Evolutionary conservation across 768 basidiomycete genomes (phyloP), one percentile per base, ranked within the genome.

Genomic region (Kondoa subrosea): DNA sequence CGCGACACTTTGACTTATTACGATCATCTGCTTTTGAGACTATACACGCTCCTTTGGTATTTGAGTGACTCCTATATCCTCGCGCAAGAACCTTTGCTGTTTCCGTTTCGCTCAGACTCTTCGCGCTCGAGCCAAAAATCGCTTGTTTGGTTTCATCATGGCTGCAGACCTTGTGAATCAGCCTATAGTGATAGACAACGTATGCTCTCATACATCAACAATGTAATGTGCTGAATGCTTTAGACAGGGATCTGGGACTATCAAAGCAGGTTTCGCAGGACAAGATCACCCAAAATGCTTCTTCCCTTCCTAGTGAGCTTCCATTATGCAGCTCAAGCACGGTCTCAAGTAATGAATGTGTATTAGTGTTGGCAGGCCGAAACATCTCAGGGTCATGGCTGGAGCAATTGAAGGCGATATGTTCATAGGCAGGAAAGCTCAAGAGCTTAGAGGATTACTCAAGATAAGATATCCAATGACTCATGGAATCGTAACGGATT

Each of bases 241-340:
- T 30, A 57, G 32, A 40, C 77, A 97, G 91, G 95, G 95, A 70
- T 95, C 93, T 67, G 95, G 95, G 31, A 91, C 90, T 27, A 93
- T 99, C 77, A 99, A 97, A 78, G 95, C 95, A 69, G 95, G 95
- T 56, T 99, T 99, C 76, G 95, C 95, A 66, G 95, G 95, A 59
- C 89, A 96, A 78, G 93, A 96, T 78, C 91, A 95, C 76, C 95
- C 95, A 57, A 95, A 95, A 83, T 96, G 92, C 77, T 97, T 92
- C 82, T 97, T 97, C 75, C 92, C 95, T 71, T 95, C 91, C 71
- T 96, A 91, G 92, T 95, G 79, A 80, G 91, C n/a, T 62, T 26
- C 3, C 1, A 66, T n/a, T 66, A 70, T 65, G 26, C 57, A 21
- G n/a, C 56, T 31, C 29, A 30, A 58, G 8, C 2, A 30, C 29